Base-by-base conservation (phyloP, 140 eudicot genomes). In the Stevia rebaudiana region DNA sequence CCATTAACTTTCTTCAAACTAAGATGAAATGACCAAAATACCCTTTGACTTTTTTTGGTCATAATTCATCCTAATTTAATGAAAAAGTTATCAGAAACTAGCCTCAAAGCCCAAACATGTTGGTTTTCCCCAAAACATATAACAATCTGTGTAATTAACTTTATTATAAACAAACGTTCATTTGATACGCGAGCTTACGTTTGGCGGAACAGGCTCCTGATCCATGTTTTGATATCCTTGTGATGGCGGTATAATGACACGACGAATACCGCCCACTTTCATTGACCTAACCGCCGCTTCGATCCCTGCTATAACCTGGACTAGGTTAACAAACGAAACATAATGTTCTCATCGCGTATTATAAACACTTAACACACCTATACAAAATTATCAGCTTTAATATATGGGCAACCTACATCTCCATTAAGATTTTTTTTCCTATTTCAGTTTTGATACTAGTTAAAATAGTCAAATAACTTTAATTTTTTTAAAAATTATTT, bases 131-230 rank as follows among this genome's bases (percentile, higher is more conserved):
- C n/a, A n/a, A n/a, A n/a, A n/a, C n/a, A n/a, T n/a, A n/a, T n/a
- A n/a, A n/a, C n/a, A n/a, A n/a, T n/a, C n/a, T n/a, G n/a, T n/a
- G n/a, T n/a, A n/a, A n/a, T n/a, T n/a, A n/a, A n/a, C 11, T 18
- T 5, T 37, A 1, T 6, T 54, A 61, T 5, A 41, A 48, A 16
- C 64, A 7, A 68, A 16, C 10, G 42, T 5, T 41, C n/a, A 3
- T 49, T 60, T 68, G 57, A 42, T 15, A 42, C 43, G 18, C 50
- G 55, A 52, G 64, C 87, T 28, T 76, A 86, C 97, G 63, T 90
- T 68, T 67, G 97, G 97, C 40, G 97, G 97, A 52, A 86, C 44
- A 21, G 97, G 97, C 78, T 90, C 97, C 65, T 90, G 97, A 46
- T 72, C 77, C 70, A 82, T 84, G 76, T 76, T 87, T 64, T 90